Conservation (phyloP, 208 protist species). For the Crithidia thermophila region DNA sequence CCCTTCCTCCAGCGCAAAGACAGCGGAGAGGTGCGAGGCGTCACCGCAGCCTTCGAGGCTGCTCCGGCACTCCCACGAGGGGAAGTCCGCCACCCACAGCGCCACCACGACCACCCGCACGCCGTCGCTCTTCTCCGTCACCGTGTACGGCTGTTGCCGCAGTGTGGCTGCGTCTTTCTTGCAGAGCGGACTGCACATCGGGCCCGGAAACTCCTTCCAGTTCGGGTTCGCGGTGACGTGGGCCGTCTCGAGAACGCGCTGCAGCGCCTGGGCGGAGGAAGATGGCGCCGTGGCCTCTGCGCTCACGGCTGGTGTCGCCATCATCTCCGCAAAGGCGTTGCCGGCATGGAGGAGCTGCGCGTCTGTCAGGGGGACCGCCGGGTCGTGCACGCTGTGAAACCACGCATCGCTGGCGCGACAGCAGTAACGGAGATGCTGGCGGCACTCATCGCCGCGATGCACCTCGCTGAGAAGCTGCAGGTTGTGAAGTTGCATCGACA, state of each 20-base stretch:
- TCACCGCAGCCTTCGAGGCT: not conserved
- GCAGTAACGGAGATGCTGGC: constrained; percentile 28
- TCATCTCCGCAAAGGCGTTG: constrained; percentile 6
- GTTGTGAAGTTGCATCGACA: constrained; percentile 26
- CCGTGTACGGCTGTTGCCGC: constrained; percentile 39
- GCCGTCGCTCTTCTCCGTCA: constrained; percentile 89
- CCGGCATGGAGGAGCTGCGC: not conserved
- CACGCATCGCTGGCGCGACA: constrained; percentile 28
- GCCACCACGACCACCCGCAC: constrained; percentile 59
- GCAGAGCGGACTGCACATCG: constrained; percentile 75
- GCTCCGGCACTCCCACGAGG: constrained; percentile 35
- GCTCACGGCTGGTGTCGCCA: not conserved
- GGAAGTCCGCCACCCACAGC: constrained; percentile 34
- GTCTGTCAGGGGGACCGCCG: not conserved
- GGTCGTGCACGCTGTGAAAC: constrained; percentile 17
- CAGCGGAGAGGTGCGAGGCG: constrained; percentile 7
- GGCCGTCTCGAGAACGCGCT: constrained; percentile 6
- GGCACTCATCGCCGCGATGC: not conserved
- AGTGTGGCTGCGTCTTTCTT: constrained; percentile 42
- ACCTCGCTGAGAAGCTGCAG: constrained; percentile 21
- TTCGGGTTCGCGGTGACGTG: constrained; percentile 25
- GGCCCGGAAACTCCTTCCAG: constrained; percentile 56
- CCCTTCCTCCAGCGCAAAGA: constrained; percentile 26
- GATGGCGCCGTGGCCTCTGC: not conserved
- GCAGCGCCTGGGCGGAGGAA: constrained; percentile 6